Evolutionary conservation across 495 filamentous ascomycete genomes (phyloP).

Genomic region (Polyplosphaeria fusca): DNA sequence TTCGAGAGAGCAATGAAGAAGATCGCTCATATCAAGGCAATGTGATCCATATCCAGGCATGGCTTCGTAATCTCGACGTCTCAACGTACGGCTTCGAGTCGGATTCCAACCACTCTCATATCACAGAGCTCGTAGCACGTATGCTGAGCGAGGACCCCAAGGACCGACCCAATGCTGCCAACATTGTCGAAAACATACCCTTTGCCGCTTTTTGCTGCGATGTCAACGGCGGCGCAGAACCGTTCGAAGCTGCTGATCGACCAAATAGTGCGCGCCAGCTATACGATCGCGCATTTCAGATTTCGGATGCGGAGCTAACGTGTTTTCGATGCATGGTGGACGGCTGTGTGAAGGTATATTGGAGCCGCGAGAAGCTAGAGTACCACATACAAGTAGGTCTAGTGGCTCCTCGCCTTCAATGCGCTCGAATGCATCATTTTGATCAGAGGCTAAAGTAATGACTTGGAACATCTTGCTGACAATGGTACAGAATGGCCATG

Average conservation of each 20-base stretch:
- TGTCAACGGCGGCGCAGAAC: slow-evolving; percentile 8
- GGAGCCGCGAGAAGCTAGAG: background rate
- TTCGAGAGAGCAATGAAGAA: background rate
- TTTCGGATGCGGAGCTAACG: background rate
- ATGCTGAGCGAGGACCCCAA: slow-evolving; percentile 5
- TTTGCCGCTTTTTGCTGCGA: slow-evolving; percentile 11
- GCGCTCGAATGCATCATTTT: background rate
- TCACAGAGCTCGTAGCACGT: slow-evolving; percentile 1
- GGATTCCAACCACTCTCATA: slow-evolving; percentile 2
- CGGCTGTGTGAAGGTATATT: slow-evolving; percentile 14
- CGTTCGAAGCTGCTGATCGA: slow-evolving; percentile 8
- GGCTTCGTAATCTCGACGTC: background rate
- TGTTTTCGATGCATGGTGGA: slow-evolving; percentile 9
- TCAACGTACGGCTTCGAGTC: slow-evolving; percentile 11
- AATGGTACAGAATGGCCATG: background rate
- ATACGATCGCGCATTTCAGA: slow-evolving; percentile 6
- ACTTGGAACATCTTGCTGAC: no score
- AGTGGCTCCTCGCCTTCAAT: background rate
- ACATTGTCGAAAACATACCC: slow-evolving; percentile 7
- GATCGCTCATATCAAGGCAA: background rate
- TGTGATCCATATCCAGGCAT: background rate
- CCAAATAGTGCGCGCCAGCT: background rate
- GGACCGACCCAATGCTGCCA: slow-evolving; percentile 2
- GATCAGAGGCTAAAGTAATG: no score
- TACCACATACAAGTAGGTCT: slow-evolving; percentile 1